Base-by-base conservation (phyloP, 2,329 filamentous ascomycete species). In the Sporothrix inflata region DNA sequence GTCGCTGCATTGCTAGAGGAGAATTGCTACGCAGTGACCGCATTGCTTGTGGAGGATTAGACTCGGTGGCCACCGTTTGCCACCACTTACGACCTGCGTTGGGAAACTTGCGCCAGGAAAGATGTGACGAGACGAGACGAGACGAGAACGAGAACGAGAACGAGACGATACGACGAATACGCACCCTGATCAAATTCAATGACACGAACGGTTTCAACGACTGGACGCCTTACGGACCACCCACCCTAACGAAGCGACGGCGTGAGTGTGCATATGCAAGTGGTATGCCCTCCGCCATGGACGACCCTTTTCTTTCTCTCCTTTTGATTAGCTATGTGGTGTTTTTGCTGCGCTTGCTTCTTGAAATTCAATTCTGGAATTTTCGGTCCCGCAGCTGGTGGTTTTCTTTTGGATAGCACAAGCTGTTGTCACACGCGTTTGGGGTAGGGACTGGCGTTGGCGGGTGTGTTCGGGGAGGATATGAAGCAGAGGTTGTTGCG, bases 151-250 rank as follows among this genome's bases (percentile, higher is more conserved):
- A 49, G 5, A 16, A 57, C 53, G 53, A 57, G 27, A 42, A 72
- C 61, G 70, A 73, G 42, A 72, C 70, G 69, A 70, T 45, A 73
- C 47, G 55, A 74, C 49, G 71, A 70, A 70, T 61, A 72, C 57
- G 57, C 45, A 27, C 27, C 45, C 45, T 47, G 40, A 40, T 21
- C 60, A 38, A 55, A 24, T 27, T 27, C 61, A 66, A 66, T 24
- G 60, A 70, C 34, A 71, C 71, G 67, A 45, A 74, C 65, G 61
- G 69, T 73, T 66, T 70, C 65, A 55, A 75, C 70, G 73, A 75
- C 66, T 71, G 51, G 70, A 71, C 72, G 73, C 65, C 73, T 73
- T n/a, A 21, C 30, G 19, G 55, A 71, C n/a, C 24, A 65, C 30
- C 66, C n/a, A 14, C 40, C 27, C 19, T 30, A 27, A 69, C 66